Base-by-base conservation (phyloP, 768 basidiomycete genomes). In the Phaeolepiota aurea region DNA sequence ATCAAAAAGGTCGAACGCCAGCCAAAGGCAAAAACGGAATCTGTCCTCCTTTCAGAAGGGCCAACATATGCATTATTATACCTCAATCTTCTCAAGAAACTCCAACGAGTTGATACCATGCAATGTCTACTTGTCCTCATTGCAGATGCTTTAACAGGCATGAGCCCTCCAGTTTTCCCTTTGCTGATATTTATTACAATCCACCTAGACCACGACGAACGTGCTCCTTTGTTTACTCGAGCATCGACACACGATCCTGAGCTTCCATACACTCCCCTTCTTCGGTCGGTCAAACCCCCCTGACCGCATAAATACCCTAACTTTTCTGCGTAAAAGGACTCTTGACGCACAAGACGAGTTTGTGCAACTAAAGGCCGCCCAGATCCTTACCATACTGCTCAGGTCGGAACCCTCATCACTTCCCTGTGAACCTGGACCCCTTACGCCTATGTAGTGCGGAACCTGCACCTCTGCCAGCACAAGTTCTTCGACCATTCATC, bases 1-100 rank as follows among this genome's bases (percentile, higher is more conserved):
- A 82, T 98, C 55, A 96, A 96, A 75, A 86, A 77, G 55, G 83
- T 96, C 15, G 90, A 92, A 61, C 77, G 84, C 45, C 87, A 87
- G 53, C 69, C 86, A 33, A 74, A 71, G 58, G 61, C 79, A 41
- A 82, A 79, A 70, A 74, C 71, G 14, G 85, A 93, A 51, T 78
- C 85, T 2, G 64, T 88, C 11, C 75, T 89, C 34, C 67, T 88
- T 7, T 85, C 87, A 2, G 91, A 96, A 59, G 88, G 86, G 35
- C 72, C 71, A 46, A 70, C 76, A 43, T 97, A 93, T 60, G 87
- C 90, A 2, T 67, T 77, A n/a, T 70, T 97, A 30, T 99, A 92
- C 62, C 81, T 96, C 34, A 80, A 81, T 41, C 72, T 98, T 11
- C 76, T 99, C 57, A 88, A 91, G 64, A 77, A 75, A 49, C 74